Base-by-base conservation (phyloP, 768 basidiomycete genomes). In the Psilocybe subaeruginosa region DNA sequence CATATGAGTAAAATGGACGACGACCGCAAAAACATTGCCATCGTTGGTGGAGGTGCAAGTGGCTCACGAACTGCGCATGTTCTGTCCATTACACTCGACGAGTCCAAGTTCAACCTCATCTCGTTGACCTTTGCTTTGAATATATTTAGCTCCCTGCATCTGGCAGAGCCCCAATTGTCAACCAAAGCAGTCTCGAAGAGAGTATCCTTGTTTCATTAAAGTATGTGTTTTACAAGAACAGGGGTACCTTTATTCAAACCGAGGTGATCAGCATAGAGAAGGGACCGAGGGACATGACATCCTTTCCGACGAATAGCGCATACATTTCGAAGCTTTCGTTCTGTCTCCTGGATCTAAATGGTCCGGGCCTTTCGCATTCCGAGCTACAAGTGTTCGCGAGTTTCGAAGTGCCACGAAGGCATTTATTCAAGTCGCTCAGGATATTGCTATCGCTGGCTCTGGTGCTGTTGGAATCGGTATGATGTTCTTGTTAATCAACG, bases 11-110 rank as follows among this genome's bases (percentile, higher is more conserved):
- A 62, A 4, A 66, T 58, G 37, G 60, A 63, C 49, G 66, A 64
- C 33, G 52, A 66, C 16, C 68, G 62, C 58, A 69, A 68, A 51
- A 71, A 71, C 60, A 64, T 78, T 64, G 76, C 89, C 31, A 74
- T 89, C 62, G 73, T 88, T 55, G 82, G 87, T 52, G 85, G 80
- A 17, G 87, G 85, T 56, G 71, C 68, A 31, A 80, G 77, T 1
- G 86, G 88, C 12, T 68, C 72, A 35, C 61, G 71, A 8, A 60
- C 79, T 43, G 79, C 78, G 0, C 74, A 77, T 27, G 66, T 64
- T 4, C 80, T 88, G 62, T 80, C 83, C 11, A 66, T 72, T 31
- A 79, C 77, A 48, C 79, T 88, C 62, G 77, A 84, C 66, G 41
- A 77, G 0, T 66, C 70, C 16, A 77, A 75, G 45, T 79, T 82